Percentiles rank a stretch among this genome's conserved stretches.
Conservation (phyloP, 1,284 basidiomycete species). For the Phaffia rhodozyma region DNA sequence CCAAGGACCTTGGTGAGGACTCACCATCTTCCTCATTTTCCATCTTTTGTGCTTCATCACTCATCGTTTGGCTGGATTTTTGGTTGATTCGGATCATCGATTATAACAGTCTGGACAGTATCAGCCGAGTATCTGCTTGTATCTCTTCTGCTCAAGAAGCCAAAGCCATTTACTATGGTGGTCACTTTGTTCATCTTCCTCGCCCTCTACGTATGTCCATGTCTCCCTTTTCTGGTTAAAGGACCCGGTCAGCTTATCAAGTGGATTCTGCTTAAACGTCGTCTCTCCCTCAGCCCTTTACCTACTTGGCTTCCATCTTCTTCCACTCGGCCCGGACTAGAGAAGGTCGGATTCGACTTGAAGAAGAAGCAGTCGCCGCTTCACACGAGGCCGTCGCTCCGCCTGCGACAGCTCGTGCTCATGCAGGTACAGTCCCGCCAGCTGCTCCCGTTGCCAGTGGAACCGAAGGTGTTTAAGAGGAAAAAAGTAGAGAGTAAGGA, state of each 20-base stretch:
- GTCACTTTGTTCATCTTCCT: constrained; percentile 32
- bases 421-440: too few relatives aligned
- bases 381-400: constrained; percentile 16
- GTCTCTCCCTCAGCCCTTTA: constrained; percentile 32
- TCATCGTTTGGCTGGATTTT: too few relatives aligned
- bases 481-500: too few relatives aligned
- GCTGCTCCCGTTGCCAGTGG: too few relatives aligned
- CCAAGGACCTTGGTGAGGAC: constrained; percentile 12
- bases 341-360: constrained; percentile 34
- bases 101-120: constrained; percentile 25
- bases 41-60: background rate
- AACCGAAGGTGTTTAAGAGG: too few relatives aligned
- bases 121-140: constrained; percentile 32
- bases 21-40: too few relatives aligned
- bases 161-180: constrained; percentile 28
- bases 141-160: constrained; percentile 29
- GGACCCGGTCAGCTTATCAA: constrained; percentile 25
- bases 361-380: constrained; percentile 35
- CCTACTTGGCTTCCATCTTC: constrained; percentile 28
- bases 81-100: background rate
- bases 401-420: too few relatives aligned
- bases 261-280: constrained; percentile 30
- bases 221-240: constrained; percentile 28
- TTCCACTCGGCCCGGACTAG: constrained; percentile 28
- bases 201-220: constrained; percentile 31